Base-by-base conservation (phyloP, 768 basidiomycete genomes). In the Leucocoprinus birnbaumii region DNA sequence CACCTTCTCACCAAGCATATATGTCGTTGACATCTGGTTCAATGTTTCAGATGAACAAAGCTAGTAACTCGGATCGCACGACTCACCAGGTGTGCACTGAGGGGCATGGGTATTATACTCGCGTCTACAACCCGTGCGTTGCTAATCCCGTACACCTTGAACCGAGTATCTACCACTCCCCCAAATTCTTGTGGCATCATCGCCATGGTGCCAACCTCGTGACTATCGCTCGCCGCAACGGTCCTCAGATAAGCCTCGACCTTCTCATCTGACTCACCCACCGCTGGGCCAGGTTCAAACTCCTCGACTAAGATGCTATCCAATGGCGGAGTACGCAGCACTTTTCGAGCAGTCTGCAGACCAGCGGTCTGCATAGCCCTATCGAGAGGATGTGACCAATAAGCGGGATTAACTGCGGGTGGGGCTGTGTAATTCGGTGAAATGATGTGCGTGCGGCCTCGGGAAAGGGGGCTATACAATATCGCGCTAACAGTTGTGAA, bases 381-480 rank as follows among this genome's bases (percentile, higher is more conserved):
- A 55, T 74, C 73, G 13, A 68, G 44, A 1, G 68, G 66, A 49
- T 71, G 69, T 0, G 66, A 51, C 58, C 71, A 71, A 55, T 74
- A 83, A 40, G 75, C 75, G 0, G 82, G 80, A 61, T 84, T 76
- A 57, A 83, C 79, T 3, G 65, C 62, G 0, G 83, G 80, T 21
- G 68, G 57, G n/a, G 64, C 62, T 56, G 72, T 72, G 1, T 74
- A 68, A 60, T 73, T 62, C 5, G 73, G 68, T 3, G 77, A 77
- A 16, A 66, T 72, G 57, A 82, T 76, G 44, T 77, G 71, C 21
- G 80, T 71, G 6, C 70, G 68, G 16, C 81, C 81, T 22, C 79
- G 71, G 24, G 77, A 75, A 48, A 75, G 66, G 0, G 77, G 76
- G 14, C 60, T 62, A 45, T 68, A 68, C 6, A 71, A 52, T 14